These are phyloP conservation scores for Nicotiana otophora DNA, from an alignment of 257 asterid species.

Conservation along the genomic window DNA sequence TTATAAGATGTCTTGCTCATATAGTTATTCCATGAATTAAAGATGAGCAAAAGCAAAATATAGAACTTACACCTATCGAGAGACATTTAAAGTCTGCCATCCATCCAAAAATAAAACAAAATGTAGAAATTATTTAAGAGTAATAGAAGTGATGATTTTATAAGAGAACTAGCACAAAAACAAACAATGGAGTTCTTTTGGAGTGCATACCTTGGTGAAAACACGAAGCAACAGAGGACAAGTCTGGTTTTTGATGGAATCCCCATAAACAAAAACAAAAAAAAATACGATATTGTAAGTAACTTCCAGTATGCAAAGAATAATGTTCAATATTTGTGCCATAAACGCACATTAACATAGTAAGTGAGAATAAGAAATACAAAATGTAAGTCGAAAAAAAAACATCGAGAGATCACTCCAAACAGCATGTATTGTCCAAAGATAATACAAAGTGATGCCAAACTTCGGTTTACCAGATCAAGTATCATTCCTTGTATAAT, in stretches of 20 bases:
- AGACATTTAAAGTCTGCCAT: neutral
- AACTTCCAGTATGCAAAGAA: neutral
- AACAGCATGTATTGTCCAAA: neutral
- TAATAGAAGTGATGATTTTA: neutral
- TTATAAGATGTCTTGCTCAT: neutral
- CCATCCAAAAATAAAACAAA: neutral
- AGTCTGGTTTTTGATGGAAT: neutral
- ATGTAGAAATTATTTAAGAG: neutral
- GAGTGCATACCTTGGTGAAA: constrained; percentile 9
- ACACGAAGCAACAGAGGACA: constrained; percentile 9
- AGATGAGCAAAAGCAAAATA: too few relatives aligned
- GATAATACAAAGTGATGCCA: neutral
- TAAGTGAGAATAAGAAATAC: neutral
- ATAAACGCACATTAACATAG: neutral
- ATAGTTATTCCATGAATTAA: neutral
- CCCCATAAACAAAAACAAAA: neutral
- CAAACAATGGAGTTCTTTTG: neutral
- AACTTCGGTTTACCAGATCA: neutral
- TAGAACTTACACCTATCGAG: neutral
- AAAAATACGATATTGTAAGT: neutral
- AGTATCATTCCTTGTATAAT: neutral
- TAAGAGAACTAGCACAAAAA: neutral
- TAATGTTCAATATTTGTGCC: neutral
- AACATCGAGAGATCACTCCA: neutral
- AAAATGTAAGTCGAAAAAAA: neutral